phyloP scores from a whole-genome alignment of 208 protist species.

The Leishmania major region DNA sequence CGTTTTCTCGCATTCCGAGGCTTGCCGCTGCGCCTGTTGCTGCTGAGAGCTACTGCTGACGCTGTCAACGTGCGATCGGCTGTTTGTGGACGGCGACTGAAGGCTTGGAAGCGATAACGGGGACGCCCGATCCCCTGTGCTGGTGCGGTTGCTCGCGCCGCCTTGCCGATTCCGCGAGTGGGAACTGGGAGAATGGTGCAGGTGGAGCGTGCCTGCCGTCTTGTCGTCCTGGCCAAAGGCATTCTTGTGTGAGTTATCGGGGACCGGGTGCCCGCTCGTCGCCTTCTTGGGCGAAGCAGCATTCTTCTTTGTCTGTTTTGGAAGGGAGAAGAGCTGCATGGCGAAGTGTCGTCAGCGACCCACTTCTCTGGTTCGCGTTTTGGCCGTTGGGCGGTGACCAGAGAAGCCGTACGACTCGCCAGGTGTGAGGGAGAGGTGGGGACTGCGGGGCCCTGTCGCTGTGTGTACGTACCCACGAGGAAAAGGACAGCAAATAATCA shows the following conservation, averaged over 20 bases:
- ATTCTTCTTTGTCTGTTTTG: background rate
- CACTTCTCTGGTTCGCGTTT: background rate
- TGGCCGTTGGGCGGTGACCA: background rate
- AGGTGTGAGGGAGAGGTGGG: background rate
- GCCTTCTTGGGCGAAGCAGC: background rate
- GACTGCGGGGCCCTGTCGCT: background rate
- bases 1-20: background rate
- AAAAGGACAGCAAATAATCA: background rate
- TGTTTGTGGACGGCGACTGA: background rate
- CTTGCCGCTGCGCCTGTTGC: background rate
- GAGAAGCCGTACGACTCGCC: background rate
- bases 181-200: background rate
- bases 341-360: background rate
- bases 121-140: background rate
- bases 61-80: background rate
- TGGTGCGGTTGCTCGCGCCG: background rate
- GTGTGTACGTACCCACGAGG: background rate
- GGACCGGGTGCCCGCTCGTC: background rate
- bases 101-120: background rate
- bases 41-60: background rate
- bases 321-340: conserved; percentile 1
- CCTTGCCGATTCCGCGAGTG: background rate
- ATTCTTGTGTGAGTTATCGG: no score
- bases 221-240: background rate
- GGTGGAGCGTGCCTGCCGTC: background rate